Conservation (phyloP, 192 early-diverging fungal genomes). For the Podila epicladia region DNA sequence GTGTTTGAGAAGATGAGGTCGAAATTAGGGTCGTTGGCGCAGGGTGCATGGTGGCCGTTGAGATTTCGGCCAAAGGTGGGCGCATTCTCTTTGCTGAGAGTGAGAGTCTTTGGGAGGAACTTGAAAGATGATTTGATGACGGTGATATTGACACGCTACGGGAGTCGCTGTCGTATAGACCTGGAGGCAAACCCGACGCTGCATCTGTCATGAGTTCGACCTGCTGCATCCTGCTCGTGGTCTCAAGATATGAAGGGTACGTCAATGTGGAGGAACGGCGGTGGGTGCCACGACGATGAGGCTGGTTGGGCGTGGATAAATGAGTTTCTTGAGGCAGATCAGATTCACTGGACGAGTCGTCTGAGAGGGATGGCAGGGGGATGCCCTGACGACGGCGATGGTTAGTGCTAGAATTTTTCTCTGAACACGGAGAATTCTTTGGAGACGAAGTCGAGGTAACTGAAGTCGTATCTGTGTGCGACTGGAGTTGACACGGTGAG, state of each 20-base stretch:
- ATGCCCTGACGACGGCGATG: slow-evolving; percentile 10
- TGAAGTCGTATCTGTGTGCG: background rate
- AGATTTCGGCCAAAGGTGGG: slow-evolving; percentile 32
- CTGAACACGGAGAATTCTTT: background rate
- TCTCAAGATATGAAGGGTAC: background rate
- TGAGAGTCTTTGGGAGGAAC: background rate
- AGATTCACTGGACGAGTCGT: background rate
- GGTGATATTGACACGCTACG: background rate
- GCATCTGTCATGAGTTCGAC: slow-evolving; percentile 24
- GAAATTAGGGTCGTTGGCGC: background rate
- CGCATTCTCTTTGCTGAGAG: slow-evolving; percentile 37
- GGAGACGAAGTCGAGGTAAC: background rate
- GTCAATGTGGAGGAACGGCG: background rate
- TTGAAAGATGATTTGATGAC: background rate
- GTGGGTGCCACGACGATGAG: background rate
- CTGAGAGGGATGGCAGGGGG: background rate
- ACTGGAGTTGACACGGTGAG: background rate
- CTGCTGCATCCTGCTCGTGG: slow-evolving; percentile 19
- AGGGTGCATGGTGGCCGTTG: background rate
- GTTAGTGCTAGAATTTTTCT: slow-evolving; percentile 8
- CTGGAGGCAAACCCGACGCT: slow-evolving; percentile 2
- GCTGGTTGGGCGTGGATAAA: background rate
- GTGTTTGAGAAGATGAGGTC: background rate
- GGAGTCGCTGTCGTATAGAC: background rate
- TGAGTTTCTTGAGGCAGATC: slow-evolving; percentile 6